Evolutionary conservation across 208 protist species (phyloP).

Genomic region (Angomonas desouzai): DNA sequence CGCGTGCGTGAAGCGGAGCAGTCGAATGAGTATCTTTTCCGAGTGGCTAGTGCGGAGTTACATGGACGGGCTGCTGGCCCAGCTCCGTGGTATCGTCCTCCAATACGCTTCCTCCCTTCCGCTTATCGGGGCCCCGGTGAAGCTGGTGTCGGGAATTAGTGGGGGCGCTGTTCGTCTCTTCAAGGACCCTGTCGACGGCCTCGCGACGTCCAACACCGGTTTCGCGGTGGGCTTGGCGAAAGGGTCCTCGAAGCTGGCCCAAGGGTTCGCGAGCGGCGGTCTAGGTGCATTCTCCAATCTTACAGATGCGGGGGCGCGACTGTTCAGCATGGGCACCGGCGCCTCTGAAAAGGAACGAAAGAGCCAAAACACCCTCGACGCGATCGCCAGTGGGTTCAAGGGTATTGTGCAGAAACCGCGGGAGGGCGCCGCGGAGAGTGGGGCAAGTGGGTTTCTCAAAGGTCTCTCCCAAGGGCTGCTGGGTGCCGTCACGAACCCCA

Average conservation of each 20-base stretch:
- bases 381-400: conserved; percentile 58
- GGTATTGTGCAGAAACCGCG: conserved; percentile 83
- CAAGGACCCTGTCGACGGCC: conserved; percentile 68
- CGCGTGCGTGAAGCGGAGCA: conserved; percentile 45
- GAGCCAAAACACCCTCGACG: conserved; percentile 52
- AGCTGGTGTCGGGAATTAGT: conserved; percentile 73
- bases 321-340: conserved; percentile 60
- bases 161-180: conserved; percentile 81
- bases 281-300: conserved; percentile 82
- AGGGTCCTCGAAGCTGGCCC: conserved; percentile 60
- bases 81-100: conserved; percentile 66
- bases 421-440: conserved; percentile 74
- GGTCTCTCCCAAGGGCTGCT: conserved; percentile 84
- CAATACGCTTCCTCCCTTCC: conserved; percentile 89
- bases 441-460: conserved; percentile 69
- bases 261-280: conserved; percentile 65
- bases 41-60: conserved; percentile 77
- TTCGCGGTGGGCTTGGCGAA: conserved; percentile 71
- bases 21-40: conserved; percentile 52
- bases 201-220: conserved; percentile 66
- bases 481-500: conserved; percentile 79
- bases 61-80: conserved; percentile 53
- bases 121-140: conserved; percentile 76
- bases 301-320: conserved; percentile 60
- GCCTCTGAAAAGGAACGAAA: conserved; percentile 45